Percentiles rank a stretch among this genome's conserved stretches.
Evolutionary conservation across 495 filamentous ascomycete species (phyloP).

Genomic region (Clavariopsis aquatica): DNA sequence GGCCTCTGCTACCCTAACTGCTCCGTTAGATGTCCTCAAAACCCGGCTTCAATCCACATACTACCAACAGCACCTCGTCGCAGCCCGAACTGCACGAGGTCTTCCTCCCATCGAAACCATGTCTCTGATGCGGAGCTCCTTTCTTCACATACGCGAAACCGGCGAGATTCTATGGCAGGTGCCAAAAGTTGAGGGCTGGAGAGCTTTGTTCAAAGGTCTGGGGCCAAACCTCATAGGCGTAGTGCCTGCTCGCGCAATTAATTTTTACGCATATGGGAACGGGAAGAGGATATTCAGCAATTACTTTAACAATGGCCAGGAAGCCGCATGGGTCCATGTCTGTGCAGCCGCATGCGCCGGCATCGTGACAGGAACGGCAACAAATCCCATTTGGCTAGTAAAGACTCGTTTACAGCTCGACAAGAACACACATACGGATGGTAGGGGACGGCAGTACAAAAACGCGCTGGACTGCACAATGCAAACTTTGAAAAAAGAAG

Average conservation of each 20-base stretch:
- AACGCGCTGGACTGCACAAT: conserved; percentile 79
- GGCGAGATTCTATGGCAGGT: conserved; percentile 78
- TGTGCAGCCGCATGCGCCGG: conserved; percentile 72
- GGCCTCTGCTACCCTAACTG: conserved; percentile 81
- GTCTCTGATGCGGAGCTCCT: conserved; percentile 50
- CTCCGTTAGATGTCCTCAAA: conserved; percentile 87
- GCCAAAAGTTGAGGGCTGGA: conserved; percentile 73
- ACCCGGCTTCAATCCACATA: conserved; percentile 88
- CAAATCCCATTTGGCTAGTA: conserved; percentile 90
- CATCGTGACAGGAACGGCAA: conserved; percentile 78
- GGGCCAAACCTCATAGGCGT: conserved; percentile 86
- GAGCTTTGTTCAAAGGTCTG: conserved; percentile 84
- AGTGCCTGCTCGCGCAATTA: conserved; percentile 81
- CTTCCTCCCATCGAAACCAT: conserved; percentile 51
- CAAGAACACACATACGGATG: conserved; percentile 60
- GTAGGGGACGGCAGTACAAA: conserved; percentile 68
- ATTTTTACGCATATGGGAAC: conserved; percentile 88
- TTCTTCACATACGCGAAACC: conserved; percentile 72
- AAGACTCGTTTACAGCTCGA: conserved; percentile 90
- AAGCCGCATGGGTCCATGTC: conserved; percentile 71
- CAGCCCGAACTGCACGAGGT: conserved; percentile 51
- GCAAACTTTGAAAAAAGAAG: conserved; percentile 76
- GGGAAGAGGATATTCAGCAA: conserved; percentile 75
- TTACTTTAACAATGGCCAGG: conserved; percentile 63
- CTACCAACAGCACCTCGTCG: conserved; percentile 68